phyloP scores from a whole-genome alignment of 306 rosid genomes.

The Trifolium subterraneum region DNA sequence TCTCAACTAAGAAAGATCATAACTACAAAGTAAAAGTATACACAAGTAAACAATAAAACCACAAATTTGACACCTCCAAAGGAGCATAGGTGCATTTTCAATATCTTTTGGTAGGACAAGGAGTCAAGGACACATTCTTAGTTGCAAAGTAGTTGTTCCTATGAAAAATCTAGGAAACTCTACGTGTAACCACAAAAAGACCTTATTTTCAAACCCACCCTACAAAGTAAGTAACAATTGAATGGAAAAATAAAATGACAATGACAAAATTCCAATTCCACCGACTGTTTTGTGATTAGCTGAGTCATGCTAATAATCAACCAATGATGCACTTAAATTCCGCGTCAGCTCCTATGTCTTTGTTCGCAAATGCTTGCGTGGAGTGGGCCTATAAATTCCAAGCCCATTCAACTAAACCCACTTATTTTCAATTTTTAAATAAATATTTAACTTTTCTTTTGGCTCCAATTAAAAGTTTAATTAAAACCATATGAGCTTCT shows the following conservation, averaged over 20 bases:
- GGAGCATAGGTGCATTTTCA: background rate
- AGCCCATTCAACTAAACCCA: constrained; percentile 37
- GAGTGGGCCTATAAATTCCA: constrained; percentile 20
- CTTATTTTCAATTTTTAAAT: background rate
- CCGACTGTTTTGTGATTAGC: constrained; percentile 31
- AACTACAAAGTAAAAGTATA: too few relatives aligned
- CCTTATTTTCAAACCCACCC: background rate
- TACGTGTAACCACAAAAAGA: background rate
- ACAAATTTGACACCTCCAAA: background rate
- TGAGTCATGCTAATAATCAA: constrained; percentile 34
- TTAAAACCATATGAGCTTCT: background rate
- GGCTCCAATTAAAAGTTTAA: background rate
- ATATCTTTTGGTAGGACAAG: background rate
- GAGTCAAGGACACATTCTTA: constrained; percentile 1
- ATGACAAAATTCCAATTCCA: constrained; percentile 25
- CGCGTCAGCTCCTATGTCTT: constrained; percentile 47
- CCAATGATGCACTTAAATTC: constrained; percentile 36
- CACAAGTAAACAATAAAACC: background rate
- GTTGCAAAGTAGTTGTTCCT: constrained; percentile 5
- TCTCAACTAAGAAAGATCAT: too few relatives aligned
- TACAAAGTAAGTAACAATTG: constrained; percentile 2
- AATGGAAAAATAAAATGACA: constrained; percentile 30
- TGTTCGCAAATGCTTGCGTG: background rate
- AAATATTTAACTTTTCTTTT: background rate
- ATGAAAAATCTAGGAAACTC: constrained; percentile 37